Conservation (phyloP, 2,329 filamentous ascomycete species). For the Phialocephala sp. region DNA sequence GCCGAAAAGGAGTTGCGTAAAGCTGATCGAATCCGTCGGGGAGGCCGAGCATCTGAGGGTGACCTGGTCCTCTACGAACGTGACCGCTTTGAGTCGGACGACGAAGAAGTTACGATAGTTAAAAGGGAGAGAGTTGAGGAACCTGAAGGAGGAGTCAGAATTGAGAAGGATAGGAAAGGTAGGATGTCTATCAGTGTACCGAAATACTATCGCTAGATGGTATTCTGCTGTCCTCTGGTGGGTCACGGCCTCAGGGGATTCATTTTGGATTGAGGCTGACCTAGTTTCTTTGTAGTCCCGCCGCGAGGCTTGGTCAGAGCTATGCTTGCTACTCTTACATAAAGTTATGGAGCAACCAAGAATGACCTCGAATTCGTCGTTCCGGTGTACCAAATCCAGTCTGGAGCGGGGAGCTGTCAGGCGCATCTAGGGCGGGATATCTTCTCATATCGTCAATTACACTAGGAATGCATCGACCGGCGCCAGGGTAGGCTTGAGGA, state of each 20-base stretch:
- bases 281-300: constrained; percentile 56
- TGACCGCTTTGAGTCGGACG: constrained; percentile 48
- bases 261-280: constrained; percentile 31
- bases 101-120: constrained; percentile 58
- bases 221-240: constrained; percentile 37
- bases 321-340: constrained; percentile 75
- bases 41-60: constrained; percentile 63
- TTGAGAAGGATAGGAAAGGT: constrained; percentile 95
- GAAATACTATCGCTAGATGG: constrained; percentile 59
- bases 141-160: constrained; percentile 65
- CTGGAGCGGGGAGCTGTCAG: not conserved
- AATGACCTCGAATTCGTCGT: not conserved
- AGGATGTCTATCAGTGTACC: constrained; percentile 87
- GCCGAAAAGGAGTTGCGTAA: constrained; percentile 50
- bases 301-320: constrained; percentile 68
- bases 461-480: not conserved
- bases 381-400: not conserved
- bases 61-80: constrained; percentile 67
- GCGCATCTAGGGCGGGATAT: not conserved
- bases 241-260: constrained; percentile 32
- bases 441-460: not conserved
- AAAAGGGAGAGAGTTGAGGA: constrained; percentile 58
- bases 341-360: constrained; percentile 5
- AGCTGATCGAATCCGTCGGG: constrained; percentile 58
- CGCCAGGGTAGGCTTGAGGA: not conserved